Conservation (phyloP, 2,329 filamentous ascomycete species). For the Phaeophleospora eucalypticola region DNA sequence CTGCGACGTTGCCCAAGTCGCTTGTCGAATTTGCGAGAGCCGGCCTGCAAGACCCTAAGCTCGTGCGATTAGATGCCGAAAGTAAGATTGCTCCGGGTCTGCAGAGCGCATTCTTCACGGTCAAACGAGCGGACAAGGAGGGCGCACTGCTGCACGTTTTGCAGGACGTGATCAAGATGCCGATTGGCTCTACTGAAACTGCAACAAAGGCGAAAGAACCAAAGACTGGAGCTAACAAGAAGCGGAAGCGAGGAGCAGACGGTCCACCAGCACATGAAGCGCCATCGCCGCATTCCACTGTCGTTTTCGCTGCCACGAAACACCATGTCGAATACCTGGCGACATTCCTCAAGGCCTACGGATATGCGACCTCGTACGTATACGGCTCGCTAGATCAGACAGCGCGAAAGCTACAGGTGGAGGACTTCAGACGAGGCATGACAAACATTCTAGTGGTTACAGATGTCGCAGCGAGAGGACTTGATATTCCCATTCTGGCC, state of each 20-base stretch:
- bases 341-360: slow-evolving; percentile 70
- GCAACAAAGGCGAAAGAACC: slow-evolving; percentile 44
- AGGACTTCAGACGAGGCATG: slow-evolving; percentile 78
- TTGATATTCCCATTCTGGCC: slow-evolving; percentile 91
- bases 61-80: slow-evolving; percentile 88
- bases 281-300: slow-evolving; percentile 86
- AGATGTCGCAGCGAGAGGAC: slow-evolving; percentile 92
- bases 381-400: slow-evolving; percentile 95
- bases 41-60: slow-evolving; percentile 83
- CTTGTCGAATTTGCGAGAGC: slow-evolving; percentile 94
- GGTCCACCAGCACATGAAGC: slow-evolving; percentile 58
- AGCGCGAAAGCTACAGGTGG: slow-evolving; percentile 85
- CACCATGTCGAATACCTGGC: slow-evolving; percentile 95
- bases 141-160: slow-evolving; percentile 84
- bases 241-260: slow-evolving; percentile 62
- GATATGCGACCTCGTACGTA: slow-evolving; percentile 87
- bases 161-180: slow-evolving; percentile 89
- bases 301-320: slow-evolving; percentile 91
- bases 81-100: slow-evolving; percentile 94
- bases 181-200: slow-evolving; percentile 59
- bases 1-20: slow-evolving; percentile 87
- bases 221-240: slow-evolving; percentile 54
- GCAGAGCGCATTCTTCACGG: slow-evolving; percentile 89
- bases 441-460: slow-evolving; percentile 93
- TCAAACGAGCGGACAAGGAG: slow-evolving; percentile 92